Percentiles rank a stretch among this genome's conserved stretches.
phyloP scores from a whole-genome alignment of 208 protist species.

The Trypanosoma melophagium region DNA sequence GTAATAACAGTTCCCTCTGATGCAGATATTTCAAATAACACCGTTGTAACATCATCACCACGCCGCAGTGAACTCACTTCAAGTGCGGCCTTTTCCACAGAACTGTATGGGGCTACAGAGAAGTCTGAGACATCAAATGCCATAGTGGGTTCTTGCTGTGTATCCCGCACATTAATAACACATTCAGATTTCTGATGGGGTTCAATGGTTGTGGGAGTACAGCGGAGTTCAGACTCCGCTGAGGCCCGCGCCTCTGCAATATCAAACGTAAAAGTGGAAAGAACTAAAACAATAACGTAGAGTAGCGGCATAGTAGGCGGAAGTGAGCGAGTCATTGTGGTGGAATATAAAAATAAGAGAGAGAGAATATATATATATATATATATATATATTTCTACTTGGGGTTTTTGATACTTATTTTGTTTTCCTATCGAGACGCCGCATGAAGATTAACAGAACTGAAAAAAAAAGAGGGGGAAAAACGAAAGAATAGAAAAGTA shows the following conservation, averaged over 20 bases:
- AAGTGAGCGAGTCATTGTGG: too few relatives aligned
- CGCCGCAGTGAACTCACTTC: constrained; percentile 27
- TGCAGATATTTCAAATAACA: constrained; percentile 36
- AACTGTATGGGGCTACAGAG: constrained; percentile 24
- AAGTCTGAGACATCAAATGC: constrained; percentile 38
- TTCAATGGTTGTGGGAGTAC: constrained; percentile 33
- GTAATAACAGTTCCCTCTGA: constrained; percentile 31
- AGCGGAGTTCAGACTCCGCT: constrained; percentile 35
- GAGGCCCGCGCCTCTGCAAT: constrained; percentile 19
- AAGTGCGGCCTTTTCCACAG: constrained; percentile 25
- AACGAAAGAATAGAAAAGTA: too few relatives aligned
- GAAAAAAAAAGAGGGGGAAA: too few relatives aligned
- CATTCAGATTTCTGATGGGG: constrained; percentile 31
- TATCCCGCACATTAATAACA: constrained; percentile 40
- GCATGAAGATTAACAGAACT: too few relatives aligned
- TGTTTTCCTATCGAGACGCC: too few relatives aligned
- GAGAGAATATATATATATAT: too few relatives aligned
- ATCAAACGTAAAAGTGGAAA: neutral
- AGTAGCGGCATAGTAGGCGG: too few relatives aligned
- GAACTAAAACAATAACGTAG: constrained; percentile 1
- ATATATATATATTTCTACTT: too few relatives aligned
- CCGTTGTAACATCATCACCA: constrained; percentile 39
- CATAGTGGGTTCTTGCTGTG: constrained; percentile 37
- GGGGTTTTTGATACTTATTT: too few relatives aligned
- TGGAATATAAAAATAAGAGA: too few relatives aligned